These are phyloP conservation scores for Sarcodon aspratus DNA, from an alignment of 768 basidiomycete species.

Conservation along the genomic window DNA sequence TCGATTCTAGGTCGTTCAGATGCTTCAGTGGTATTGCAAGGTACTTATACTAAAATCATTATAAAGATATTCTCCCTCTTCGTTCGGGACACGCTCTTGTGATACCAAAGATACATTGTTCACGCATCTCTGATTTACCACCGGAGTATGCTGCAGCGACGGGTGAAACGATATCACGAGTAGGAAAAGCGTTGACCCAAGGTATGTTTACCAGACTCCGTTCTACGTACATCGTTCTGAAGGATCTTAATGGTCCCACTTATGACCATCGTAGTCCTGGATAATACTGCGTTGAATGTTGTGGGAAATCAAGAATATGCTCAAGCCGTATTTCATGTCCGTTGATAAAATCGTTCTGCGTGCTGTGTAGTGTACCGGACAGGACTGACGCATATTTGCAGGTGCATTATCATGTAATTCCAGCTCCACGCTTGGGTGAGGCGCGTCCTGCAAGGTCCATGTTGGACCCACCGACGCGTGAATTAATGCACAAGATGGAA, in stretches of 20 bases:
- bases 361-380: neutral
- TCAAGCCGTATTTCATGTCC: conserved; percentile 67
- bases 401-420: conserved; percentile 74
- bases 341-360: conserved; percentile 8
- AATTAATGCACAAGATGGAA: conserved; percentile 51
- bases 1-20: conserved; percentile 45
- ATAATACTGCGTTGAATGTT: conserved; percentile 60
- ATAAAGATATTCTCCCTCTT: conserved; percentile 55
- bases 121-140: conserved; percentile 56
- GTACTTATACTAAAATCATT: neutral
- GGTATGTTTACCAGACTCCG: conserved; percentile 25
- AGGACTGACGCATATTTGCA: conserved; percentile 12
- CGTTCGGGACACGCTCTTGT: conserved; percentile 59
- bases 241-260: neutral
- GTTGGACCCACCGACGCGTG: conserved; percentile 24
- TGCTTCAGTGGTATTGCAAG: neutral
- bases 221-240: neutral
- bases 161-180: conserved; percentile 47
- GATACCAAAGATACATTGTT: conserved; percentile 54
- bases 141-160: conserved; percentile 44
- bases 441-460: neutral
- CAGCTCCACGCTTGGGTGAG: conserved; percentile 40
- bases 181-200: conserved; percentile 50
- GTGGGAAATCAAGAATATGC: conserved; percentile 80
- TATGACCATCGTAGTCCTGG: conserved; percentile 30